phyloP scores from a whole-genome alignment of 2,329 filamentous ascomycete genomes.

The Diaporthe australafricana region DNA sequence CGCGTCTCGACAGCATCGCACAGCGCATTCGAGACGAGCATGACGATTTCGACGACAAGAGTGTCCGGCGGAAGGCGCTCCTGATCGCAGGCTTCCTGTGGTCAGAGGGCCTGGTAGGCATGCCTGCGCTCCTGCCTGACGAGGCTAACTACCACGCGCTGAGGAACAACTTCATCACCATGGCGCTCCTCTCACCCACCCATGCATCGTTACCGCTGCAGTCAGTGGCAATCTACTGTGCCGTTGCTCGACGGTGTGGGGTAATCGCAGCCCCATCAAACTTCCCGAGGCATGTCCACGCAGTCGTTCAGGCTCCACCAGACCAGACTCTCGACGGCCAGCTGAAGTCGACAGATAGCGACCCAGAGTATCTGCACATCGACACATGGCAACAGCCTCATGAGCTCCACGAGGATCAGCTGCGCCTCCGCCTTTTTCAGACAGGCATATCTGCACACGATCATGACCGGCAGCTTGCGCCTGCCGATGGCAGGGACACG shows the following conservation, averaged over 20 bases:
- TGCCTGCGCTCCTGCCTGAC: slow-evolving; percentile 36
- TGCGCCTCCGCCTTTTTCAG: slow-evolving; percentile 24
- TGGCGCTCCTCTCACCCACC: slow-evolving; percentile 62
- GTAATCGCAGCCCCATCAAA: slow-evolving; percentile 73
- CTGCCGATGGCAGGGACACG: slow-evolving; percentile 65
- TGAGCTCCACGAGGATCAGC: slow-evolving; percentile 28
- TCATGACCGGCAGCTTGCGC: slow-evolving; percentile 55
- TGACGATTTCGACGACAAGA: slow-evolving; percentile 55
- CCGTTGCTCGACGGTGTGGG: slow-evolving; percentile 66
- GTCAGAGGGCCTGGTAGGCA: slow-evolving; percentile 61
- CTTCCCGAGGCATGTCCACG: slow-evolving; percentile 74
- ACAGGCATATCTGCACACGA: not conserved
- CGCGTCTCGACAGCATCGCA: slow-evolving; percentile 56
- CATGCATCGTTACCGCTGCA: slow-evolving; percentile 71
- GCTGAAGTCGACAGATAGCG: slow-evolving; percentile 33
- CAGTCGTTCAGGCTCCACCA: slow-evolving; percentile 59
- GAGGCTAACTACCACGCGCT: slow-evolving; percentile 66
- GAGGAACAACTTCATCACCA: slow-evolving; percentile 73
- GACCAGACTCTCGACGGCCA: slow-evolving; percentile 45
- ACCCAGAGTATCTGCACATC: slow-evolving; percentile 64
- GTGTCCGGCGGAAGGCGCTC: slow-evolving; percentile 62
- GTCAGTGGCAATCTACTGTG: slow-evolving; percentile 75
- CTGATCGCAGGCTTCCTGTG: slow-evolving; percentile 65
- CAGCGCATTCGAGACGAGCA: slow-evolving; percentile 52
- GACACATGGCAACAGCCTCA: slow-evolving; percentile 53